Evolutionary conservation across 2,329 filamentous ascomycete genomes (phyloP).

Genomic region (Rugonectria rugulosa): DNA sequence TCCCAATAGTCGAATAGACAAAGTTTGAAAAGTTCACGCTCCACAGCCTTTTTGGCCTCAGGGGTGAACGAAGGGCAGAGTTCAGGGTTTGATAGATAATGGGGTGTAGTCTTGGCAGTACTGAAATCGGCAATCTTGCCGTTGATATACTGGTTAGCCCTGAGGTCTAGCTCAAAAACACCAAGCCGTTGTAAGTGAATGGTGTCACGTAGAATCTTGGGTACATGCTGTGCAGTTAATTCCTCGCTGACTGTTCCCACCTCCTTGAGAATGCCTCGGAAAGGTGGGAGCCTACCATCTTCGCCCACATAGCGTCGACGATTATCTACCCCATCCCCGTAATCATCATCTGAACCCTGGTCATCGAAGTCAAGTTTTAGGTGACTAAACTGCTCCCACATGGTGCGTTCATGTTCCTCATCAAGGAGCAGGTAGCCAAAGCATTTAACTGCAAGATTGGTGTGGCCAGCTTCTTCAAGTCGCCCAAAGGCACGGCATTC

Average conservation of each 20-base stretch:
- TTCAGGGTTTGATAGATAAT: constrained; percentile 26
- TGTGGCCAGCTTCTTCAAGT: constrained; percentile 34
- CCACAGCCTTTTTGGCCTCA: not conserved
- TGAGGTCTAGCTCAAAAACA: not conserved
- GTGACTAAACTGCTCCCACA: constrained; percentile 21
- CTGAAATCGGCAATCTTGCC: constrained; percentile 37
- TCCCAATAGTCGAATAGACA: not conserved
- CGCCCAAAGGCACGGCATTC: constrained; percentile 41
- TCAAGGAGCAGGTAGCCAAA: constrained; percentile 40
- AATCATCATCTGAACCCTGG: not conserved
- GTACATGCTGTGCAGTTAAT: not conserved
- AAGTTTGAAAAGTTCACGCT: not conserved
- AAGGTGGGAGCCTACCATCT: constrained; percentile 23
- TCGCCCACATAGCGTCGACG: constrained; percentile 8
- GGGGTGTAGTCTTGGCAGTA: constrained; percentile 35
- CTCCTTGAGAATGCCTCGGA: constrained; percentile 35
- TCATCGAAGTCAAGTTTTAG: no score
- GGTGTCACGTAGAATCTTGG: not conserved
- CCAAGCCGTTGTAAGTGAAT: constrained; percentile 4
- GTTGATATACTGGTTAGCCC: constrained; percentile 27
- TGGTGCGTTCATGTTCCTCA: constrained; percentile 25
- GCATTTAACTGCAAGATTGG: constrained; percentile 34
- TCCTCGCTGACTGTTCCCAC: constrained; percentile 4
- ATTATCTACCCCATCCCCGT: not conserved
- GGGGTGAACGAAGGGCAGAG: constrained; percentile 5